Percentiles rank a stretch among this genome's conserved stretches.
Conservation (phyloP, 495 filamentous ascomycete genomes). For the Hyaloscypha finlandica region DNA sequence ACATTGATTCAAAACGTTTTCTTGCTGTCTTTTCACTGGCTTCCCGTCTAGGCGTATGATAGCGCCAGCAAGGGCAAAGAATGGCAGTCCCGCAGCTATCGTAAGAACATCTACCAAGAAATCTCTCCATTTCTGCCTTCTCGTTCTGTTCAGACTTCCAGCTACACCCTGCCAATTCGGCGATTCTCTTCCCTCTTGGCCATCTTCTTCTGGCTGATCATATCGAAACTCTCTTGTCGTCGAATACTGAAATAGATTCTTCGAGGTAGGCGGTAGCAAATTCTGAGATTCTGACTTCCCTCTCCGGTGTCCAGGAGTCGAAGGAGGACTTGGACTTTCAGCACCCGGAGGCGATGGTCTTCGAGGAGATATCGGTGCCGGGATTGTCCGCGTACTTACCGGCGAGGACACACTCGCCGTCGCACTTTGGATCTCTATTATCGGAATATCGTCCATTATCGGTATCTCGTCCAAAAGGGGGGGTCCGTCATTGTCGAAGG, state of each 20-base stretch:
- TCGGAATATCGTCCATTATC: slow-evolving; percentile 2
- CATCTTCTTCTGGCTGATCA: neutral
- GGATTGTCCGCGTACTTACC: too few relatives aligned
- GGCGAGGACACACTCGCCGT: too few relatives aligned
- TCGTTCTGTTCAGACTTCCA: slow-evolving; percentile 10
- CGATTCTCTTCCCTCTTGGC: neutral
- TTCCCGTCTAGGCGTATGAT: slow-evolving; percentile 16
- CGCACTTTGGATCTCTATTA: neutral
- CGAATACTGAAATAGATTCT: slow-evolving; percentile 17
- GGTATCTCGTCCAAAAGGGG: neutral
- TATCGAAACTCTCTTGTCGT: slow-evolving; percentile 11
- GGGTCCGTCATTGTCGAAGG: slow-evolving; percentile 1
- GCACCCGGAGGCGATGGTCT: neutral
- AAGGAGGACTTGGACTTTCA: neutral
- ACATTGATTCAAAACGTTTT: slow-evolving; percentile 17
- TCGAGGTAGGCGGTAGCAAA: slow-evolving; percentile 11
- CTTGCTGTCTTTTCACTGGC: neutral
- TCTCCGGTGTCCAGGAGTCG: slow-evolving; percentile 13
- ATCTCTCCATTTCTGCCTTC: slow-evolving; percentile 12
- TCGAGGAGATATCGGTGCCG: neutral
- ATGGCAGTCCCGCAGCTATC: slow-evolving; percentile 13
- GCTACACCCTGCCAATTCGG: slow-evolving; percentile 15
- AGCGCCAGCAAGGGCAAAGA: slow-evolving; percentile 15
- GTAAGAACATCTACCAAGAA: slow-evolving; percentile 11
- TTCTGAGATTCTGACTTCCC: slow-evolving; percentile 20